Evolutionary conservation across 345 rosid species (phyloP).

Genomic region (Pistacia atlantica): DNA sequence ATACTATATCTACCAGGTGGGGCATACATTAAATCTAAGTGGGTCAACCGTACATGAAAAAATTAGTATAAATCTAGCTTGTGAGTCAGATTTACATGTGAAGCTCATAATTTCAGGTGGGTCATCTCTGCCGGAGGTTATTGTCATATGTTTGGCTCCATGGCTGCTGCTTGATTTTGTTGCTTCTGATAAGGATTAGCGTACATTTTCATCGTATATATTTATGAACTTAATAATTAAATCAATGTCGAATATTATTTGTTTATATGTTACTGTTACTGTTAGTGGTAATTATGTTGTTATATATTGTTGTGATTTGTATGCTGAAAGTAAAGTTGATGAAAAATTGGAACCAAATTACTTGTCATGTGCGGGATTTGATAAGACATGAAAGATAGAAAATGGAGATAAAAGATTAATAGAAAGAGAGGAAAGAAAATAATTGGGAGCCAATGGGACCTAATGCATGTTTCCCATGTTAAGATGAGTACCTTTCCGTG

Average conservation of each 20-base stretch:
- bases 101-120: conserved; percentile 35
- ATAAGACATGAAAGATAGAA: conserved; percentile 19
- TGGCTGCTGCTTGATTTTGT: conserved; percentile 14
- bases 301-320: conserved; percentile 9
- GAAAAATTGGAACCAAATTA: conserved; percentile 22
- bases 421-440: background rate
- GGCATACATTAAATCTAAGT: conserved; percentile 28
- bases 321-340: background rate
- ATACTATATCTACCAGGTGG: conserved; percentile 26
- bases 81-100: conserved; percentile 37
- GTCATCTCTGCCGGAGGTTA: conserved; percentile 24
- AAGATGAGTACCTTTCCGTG: conserved; percentile 19
- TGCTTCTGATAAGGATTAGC: background rate
- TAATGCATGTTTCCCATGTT: conserved; percentile 16
- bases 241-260: too few species aligned
- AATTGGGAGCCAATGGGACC: conserved; percentile 3
- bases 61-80: conserved; percentile 15
- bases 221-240: too few species aligned
- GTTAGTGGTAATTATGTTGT: background rate
- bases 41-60: conserved; percentile 20
- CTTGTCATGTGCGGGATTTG: conserved; percentile 13
- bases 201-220: background rate
- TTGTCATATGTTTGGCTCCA: conserved; percentile 15
- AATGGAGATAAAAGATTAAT: conserved; percentile 13
- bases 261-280: background rate